Base-by-base conservation (phyloP, 345 rosid species). In the Ceriops zippeliana region DNA sequence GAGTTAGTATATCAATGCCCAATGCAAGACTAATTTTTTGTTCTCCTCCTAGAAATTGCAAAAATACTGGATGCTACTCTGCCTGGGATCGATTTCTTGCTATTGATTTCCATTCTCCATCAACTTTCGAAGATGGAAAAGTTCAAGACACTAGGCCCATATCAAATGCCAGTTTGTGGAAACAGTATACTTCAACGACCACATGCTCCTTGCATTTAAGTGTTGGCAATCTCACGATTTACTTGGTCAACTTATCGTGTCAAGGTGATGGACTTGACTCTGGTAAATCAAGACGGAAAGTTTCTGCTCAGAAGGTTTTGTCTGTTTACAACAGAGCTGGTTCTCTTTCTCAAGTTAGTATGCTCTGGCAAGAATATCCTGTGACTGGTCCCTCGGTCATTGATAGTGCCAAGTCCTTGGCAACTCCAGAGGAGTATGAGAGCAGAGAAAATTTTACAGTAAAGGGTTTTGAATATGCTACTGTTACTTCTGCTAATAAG, bases 361-460 rank as follows among this genome's bases (percentile, higher is more conserved):
- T 91, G 81, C 75, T 79, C 80, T 95, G 98, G 96, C 93, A 87
- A 81, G 92, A 90, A 63, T 81, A 80, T 71, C 70, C 74, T 72
- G 76, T 77, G 51, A 81, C 83, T 63, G 89, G 90, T 72, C 89
- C 86, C 66, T 82, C 86, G 92, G 73, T 90, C 65, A 85, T 83
- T 13, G 89, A 87, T 78, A 88, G 73, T 82, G 99, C 89, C 56
- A 95, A 90, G 85, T 77, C 77, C 51, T 70, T 90, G 73, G 93
- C 90, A 70, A 81, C 85, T 10, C 78, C 75, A 52, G 88, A 83
- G 70, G 96, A 85, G 73, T 76, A 81, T 22, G 76, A 77, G 71
- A 80, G 79, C 68, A 80, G 79, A 76, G 70, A 65, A 75, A 81
- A 86, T 68, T 75, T 67, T 65, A 66, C 56, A 51, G 87, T 81